phyloP scores from a whole-genome alignment of 306 rosid species.

The Fragaria nilgerrensis region DNA sequence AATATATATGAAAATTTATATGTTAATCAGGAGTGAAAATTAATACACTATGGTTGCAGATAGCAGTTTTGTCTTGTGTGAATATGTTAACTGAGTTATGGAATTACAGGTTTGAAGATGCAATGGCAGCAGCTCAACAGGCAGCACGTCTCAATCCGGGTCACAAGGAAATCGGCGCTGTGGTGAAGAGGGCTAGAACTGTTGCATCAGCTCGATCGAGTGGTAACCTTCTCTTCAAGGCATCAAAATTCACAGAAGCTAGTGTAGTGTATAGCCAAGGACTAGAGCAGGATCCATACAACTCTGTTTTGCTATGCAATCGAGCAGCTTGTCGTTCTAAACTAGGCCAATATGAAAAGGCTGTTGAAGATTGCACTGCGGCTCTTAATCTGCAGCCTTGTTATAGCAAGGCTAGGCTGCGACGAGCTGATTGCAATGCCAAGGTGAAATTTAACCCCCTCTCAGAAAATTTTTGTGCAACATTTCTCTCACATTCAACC shows the following conservation, averaged over 20 bases:
- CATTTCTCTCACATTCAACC: not conserved
- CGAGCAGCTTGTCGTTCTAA: constrained; percentile 95
- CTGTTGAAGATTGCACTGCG: constrained; percentile 81
- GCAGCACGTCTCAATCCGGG: constrained; percentile 69
- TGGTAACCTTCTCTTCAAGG: constrained; percentile 89
- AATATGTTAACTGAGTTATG: constrained; percentile 1
- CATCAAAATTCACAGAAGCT: constrained; percentile 71
- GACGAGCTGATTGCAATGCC: constrained; percentile 86
- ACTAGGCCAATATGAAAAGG: constrained; percentile 84
- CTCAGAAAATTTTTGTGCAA: not conserved
- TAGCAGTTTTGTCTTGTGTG: not conserved
- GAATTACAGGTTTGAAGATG: constrained; percentile 75
- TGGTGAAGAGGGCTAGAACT: constrained; percentile 61
- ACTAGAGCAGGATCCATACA: constrained; percentile 65
- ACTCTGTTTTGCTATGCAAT: constrained; percentile 79
- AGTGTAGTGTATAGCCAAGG: constrained; percentile 70
- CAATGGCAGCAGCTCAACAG: constrained; percentile 54
- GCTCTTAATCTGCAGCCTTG: constrained; percentile 73
- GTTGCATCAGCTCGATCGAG: constrained; percentile 67
- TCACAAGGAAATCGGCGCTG: constrained; percentile 45
- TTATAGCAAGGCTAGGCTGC: constrained; percentile 86
- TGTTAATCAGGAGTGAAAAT: not conserved
- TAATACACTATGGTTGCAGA: not conserved
- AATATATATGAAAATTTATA: not conserved
- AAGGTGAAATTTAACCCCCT: constrained; percentile 41